Evolutionary conservation across 2,329 filamentous ascomycete species (phyloP).

Genomic region (Cladosporium austrohemisphaericum): DNA sequence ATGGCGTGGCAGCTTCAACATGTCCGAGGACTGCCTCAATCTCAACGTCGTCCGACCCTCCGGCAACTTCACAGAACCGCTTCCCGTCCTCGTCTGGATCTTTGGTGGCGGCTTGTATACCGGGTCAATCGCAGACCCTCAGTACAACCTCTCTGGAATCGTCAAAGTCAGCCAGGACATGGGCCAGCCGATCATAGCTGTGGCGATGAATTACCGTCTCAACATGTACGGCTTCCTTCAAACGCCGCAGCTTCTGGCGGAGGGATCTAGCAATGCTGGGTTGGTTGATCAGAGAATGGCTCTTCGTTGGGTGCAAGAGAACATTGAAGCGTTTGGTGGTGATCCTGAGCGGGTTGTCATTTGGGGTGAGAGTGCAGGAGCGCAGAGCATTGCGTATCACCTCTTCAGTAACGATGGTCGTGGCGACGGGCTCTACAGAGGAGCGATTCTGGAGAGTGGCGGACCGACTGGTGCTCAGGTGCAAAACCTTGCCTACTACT

Average conservation of each 20-base stretch:
- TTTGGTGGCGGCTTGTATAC: slow-evolving; percentile 48
- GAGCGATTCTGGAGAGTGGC: slow-evolving; percentile 40
- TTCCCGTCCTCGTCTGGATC: slow-evolving; percentile 59
- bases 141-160: slow-evolving; percentile 57
- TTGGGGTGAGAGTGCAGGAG: slow-evolving; percentile 37
- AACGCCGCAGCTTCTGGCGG: slow-evolving; percentile 39
- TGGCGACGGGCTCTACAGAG: slow-evolving; percentile 21
- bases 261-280: slow-evolving; percentile 57
- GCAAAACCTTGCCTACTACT: slow-evolving; percentile 1
- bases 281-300: slow-evolving; percentile 59
- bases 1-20: slow-evolving; percentile 5
- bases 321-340: slow-evolving; percentile 58
- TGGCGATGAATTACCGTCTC: slow-evolving; percentile 23
- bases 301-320: slow-evolving; percentile 57
- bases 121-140: slow-evolving; percentile 39
- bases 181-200: slow-evolving; percentile 8
- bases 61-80: slow-evolving; percentile 36
- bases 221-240: slow-evolving; percentile 52
- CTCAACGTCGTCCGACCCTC: slow-evolving; percentile 41
- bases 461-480: slow-evolving; percentile 20
- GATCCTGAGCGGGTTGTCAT: slow-evolving; percentile 37
- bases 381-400: slow-evolving; percentile 12
- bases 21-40: slow-evolving; percentile 54
- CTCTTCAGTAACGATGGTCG: background rate
- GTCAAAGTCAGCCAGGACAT: slow-evolving; percentile 12